A percentile compares a stretch with the other conserved stretches of the same genome.
These are phyloP conservation scores for Rhizopogon rudus DNA, from an alignment of 768 basidiomycete species.

Conservation along the genomic window DNA sequence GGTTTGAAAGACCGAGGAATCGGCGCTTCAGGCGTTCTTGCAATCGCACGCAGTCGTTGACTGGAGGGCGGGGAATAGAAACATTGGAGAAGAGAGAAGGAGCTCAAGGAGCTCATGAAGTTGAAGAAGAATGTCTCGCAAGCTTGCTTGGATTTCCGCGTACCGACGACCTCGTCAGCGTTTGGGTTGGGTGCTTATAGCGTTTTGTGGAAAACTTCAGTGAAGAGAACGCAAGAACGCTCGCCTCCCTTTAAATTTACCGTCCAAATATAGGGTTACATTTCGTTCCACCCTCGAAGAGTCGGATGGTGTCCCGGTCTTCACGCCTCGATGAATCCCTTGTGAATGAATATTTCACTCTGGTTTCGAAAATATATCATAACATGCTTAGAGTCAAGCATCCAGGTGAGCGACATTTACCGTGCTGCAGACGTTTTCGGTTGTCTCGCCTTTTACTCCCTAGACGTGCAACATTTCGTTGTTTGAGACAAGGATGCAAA, in stretches of 20 bases:
- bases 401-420: conserved; percentile 48
- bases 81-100: no score
- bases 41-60: no score
- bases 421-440: not conserved
- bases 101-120: conserved; percentile 47
- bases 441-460: not conserved
- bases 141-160: conserved; percentile 70
- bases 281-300: conserved; percentile 72
- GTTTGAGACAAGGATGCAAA: conserved; percentile 81
- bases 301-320: conserved; percentile 67
- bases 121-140: conserved; percentile 77
- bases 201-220: conserved; percentile 70
- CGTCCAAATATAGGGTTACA: conserved; percentile 40
- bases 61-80: no score
- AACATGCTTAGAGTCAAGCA: conserved; percentile 86
- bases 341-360: conserved; percentile 87
- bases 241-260: not conserved
- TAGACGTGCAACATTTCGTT: conserved; percentile 72
- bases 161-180: conserved; percentile 28
- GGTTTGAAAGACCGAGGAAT: no score
- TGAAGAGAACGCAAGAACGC: conserved; percentile 64
- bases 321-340: conserved; percentile 52
- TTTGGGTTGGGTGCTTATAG: not conserved
- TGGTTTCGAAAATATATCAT: conserved; percentile 82
- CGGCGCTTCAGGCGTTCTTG: no score